Percentiles rank a stretch among this genome's conserved stretches.
These are phyloP conservation scores for Porpolomopsis calyptriformis DNA, from an alignment of 768 basidiomycete genomes.

Conservation along the genomic window DNA sequence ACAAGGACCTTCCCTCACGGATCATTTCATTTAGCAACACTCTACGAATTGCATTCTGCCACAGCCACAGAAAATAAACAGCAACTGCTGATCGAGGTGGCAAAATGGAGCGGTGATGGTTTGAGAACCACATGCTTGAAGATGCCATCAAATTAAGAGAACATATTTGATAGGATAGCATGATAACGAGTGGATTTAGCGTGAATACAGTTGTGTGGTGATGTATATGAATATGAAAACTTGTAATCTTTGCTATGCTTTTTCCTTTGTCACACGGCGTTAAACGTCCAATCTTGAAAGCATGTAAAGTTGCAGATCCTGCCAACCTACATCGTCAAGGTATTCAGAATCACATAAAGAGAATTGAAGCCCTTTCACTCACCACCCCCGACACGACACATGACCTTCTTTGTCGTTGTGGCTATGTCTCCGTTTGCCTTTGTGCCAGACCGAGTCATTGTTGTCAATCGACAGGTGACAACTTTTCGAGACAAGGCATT, in stretches of 20 bases:
- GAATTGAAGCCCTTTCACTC: conserved; percentile 15
- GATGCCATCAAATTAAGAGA: conserved; percentile 43
- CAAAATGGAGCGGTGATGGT: conserved; percentile 83
- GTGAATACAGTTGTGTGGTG: background rate
- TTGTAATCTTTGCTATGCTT: background rate
- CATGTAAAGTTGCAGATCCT: conserved; percentile 67
- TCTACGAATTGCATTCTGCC: conserved; percentile 72
- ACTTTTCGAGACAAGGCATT: conserved; percentile 63
- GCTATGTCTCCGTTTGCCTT: conserved; percentile 32
- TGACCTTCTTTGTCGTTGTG: conserved; percentile 75
- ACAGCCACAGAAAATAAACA: conserved; percentile 69
- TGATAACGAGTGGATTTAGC: conserved; percentile 4
- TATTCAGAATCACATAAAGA: background rate
- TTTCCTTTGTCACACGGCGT: background rate
- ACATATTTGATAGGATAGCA: background rate
- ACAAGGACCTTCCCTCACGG: background rate
- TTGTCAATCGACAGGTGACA: conserved; percentile 71
- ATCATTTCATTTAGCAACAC: conserved; percentile 46
- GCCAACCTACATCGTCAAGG: conserved; percentile 46
- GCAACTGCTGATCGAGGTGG: conserved; percentile 60
- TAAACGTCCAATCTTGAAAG: conserved; percentile 18
- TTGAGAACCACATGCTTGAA: conserved; percentile 68
- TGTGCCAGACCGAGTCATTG: conserved; percentile 50
- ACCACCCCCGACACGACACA: conserved; percentile 88
- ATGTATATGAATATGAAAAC: background rate